Conservation (phyloP, 1,139 yeast species). For the Trichomonascaceae sp. region DNA sequence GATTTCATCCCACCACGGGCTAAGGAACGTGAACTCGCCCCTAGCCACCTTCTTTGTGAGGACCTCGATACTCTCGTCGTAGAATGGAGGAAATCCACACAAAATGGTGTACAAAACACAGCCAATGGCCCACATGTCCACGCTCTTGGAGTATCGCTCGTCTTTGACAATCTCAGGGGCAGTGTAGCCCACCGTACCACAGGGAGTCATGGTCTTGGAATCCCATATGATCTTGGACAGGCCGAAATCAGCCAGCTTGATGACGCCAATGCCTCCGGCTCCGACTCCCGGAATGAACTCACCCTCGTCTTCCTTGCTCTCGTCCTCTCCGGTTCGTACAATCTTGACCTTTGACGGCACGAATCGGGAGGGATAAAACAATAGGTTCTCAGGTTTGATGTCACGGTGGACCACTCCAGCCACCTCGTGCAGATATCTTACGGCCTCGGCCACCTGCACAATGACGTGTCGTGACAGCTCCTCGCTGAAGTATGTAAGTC, state of each 20-base stretch:
- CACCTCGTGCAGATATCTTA: slow-evolving; percentile 66
- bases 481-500: slow-evolving; percentile 82
- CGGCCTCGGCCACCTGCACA: slow-evolving; percentile 69
- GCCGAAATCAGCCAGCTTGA: slow-evolving; percentile 89
- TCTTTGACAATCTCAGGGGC: slow-evolving; percentile 91
- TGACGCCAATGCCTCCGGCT: slow-evolving; percentile 78
- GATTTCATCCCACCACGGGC: slow-evolving; percentile 98
- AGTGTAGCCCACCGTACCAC: slow-evolving; percentile 85
- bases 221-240: slow-evolving; percentile 70
- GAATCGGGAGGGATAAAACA: slow-evolving; percentile 64
- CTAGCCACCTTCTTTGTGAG: slow-evolving; percentile 70
- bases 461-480: slow-evolving; percentile 76
- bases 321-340: slow-evolving; percentile 66
- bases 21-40: slow-evolving; percentile 71
- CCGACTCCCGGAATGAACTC: slow-evolving; percentile 63
- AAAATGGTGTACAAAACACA: slow-evolving; percentile 80
- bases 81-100: slow-evolving; percentile 95
- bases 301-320: slow-evolving; percentile 76
- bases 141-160: slow-evolving; percentile 75
- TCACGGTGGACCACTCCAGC: slow-evolving; percentile 89
- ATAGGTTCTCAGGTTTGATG: slow-evolving; percentile 84
- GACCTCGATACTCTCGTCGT: slow-evolving; percentile 74
- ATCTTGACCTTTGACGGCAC: slow-evolving; percentile 37
- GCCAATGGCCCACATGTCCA: slow-evolving; percentile 94
- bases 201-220: slow-evolving; percentile 65